Evolutionary conservation across 2,329 filamentous ascomycete species (phyloP), one percentile per base, ranked within the genome.

Genomic region (Diaporthe batatas): DNA sequence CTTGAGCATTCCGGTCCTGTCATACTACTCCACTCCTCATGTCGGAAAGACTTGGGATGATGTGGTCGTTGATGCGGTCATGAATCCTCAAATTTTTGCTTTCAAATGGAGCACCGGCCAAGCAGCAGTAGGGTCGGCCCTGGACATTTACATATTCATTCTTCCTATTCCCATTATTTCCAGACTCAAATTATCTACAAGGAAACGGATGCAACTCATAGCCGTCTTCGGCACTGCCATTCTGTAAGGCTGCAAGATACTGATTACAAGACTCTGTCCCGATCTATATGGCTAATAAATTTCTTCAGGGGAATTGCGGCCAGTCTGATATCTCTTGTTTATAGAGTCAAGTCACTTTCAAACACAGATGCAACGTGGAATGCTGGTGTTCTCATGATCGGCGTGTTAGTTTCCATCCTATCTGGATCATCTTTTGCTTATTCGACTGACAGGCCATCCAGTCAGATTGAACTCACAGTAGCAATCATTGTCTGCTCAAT

Each of bases 21-120:
- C 62, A 16, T 67, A 67, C 10, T 51, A 29, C 21, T 47, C 29
- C 4, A 8, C 18, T 8, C 44, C 62, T 36, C 62, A 51, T 21
- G 18, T 51, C 36, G 62, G 62, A 0, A 16, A 53, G 25, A 67
- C 62, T 18, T 67, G 44, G 62, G 62, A 67, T 51, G 47, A 67
- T 21, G 8, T 51, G 10, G 29, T 36, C 29, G 18, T 67, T 53
- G 39, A 42, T 42, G 39, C 39, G 39, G 39, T 42, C 14, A 42
- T 42, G 39, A 42, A 42, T 16, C 39, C 39, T 16, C 11, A 42
- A 16, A 12, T 42, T 42, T 42, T 42, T 23, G 36, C 62, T 11
- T 16, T 49, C 7, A 29, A 67, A 14, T 67, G 44, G 44, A 29
- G 62, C 3, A 29, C 51, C 8, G 62, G 44, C 1, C 5, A 12